These are phyloP conservation scores for Leishmania major DNA, from an alignment of 208 protist species.

Conservation along the genomic window DNA sequence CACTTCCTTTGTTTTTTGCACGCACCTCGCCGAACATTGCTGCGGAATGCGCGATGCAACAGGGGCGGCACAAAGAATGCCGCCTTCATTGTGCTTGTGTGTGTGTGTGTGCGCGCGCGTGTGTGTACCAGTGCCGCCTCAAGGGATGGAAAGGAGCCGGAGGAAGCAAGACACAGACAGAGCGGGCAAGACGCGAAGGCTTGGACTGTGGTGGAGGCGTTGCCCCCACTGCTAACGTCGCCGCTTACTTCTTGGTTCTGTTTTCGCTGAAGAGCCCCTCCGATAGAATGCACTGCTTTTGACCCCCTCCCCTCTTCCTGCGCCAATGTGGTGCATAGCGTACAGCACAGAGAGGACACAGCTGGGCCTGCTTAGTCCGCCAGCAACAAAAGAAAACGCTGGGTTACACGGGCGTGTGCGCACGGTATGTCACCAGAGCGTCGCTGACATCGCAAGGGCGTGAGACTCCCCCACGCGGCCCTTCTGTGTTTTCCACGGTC, in stretches of 20 bases:
- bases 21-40: neutral
- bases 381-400: neutral
- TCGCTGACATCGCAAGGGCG: neutral
- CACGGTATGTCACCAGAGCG: neutral
- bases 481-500: constrained; percentile 10
- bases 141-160: neutral
- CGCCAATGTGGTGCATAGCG: neutral
- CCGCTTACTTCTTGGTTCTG: neutral
- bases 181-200: neutral
- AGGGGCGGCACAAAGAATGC: neutral
- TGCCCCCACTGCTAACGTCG: no score
- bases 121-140: no score
- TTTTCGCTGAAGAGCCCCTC: neutral
- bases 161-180: neutral
- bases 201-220: neutral
- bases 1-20: neutral
- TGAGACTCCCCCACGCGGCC: neutral
- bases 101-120: no score
- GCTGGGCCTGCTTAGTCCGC: neutral
- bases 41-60: neutral
- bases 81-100: neutral
- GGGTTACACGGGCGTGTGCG: neutral
- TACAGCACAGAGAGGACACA: neutral
- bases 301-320: neutral
- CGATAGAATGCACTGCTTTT: no score